Percentiles rank a stretch among this genome's conserved stretches.
Conservation (phyloP, 1,284 basidiomycete species). For the Cryptococcus jaspeensis region DNA sequence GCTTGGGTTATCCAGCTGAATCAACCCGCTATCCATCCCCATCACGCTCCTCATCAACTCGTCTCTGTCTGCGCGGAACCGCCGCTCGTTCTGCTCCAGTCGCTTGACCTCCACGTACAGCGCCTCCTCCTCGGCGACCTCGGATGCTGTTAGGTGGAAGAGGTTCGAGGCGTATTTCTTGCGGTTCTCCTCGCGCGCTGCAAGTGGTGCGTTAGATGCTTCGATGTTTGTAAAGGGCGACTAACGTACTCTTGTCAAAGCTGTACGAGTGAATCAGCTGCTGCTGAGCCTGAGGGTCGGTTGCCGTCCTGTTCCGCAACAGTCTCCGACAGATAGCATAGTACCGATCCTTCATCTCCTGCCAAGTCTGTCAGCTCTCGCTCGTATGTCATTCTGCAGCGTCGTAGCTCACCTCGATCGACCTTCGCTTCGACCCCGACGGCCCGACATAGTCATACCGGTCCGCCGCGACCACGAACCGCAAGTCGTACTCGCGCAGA, state of each 20-base stretch:
- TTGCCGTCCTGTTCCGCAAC: slow-evolving; percentile 73
- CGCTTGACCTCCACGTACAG: slow-evolving; percentile 92
- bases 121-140: slow-evolving; percentile 93
- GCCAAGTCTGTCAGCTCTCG: slow-evolving; percentile 14
- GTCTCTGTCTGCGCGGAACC: slow-evolving; percentile 85
- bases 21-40: slow-evolving; percentile 79
- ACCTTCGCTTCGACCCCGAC: slow-evolving; percentile 53
- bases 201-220: not conserved
- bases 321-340: slow-evolving; percentile 89
- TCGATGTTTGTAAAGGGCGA: not conserved
- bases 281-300: slow-evolving; percentile 69
- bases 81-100: slow-evolving; percentile 86
- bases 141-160: slow-evolving; percentile 79
- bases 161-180: slow-evolving; percentile 85
- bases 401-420: slow-evolving; percentile 73
- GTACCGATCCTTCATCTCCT: slow-evolving; percentile 95
- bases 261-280: slow-evolving; percentile 68
- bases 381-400: not conserved
- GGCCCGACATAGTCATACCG: slow-evolving; percentile 67
- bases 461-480: slow-evolving; percentile 89
- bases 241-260: slow-evolving; percentile 73
- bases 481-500: slow-evolving; percentile 76
- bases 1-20: slow-evolving; percentile 55
- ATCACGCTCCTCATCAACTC: slow-evolving; percentile 80
- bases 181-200: slow-evolving; percentile 83